Conservation (phyloP, 2,329 filamentous ascomycete species). For the Colletotrichum sp. region DNA sequence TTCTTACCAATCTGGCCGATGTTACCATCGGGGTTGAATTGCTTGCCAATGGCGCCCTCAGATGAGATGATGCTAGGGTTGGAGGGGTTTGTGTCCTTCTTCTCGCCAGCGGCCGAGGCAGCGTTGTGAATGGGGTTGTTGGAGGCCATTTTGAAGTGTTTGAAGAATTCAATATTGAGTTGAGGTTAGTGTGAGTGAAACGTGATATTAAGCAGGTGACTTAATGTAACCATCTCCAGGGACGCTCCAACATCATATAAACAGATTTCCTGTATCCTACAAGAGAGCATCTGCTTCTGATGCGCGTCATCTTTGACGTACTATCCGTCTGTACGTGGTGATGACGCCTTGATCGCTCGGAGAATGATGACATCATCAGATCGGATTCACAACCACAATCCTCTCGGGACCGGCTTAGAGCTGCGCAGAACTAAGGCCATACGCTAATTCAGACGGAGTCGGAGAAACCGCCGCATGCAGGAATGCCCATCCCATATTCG, state of each 20-base stretch:
- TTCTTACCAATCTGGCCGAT: constrained; percentile 11
- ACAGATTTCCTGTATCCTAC: neutral
- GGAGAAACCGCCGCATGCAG: neutral
- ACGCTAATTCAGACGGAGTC: neutral
- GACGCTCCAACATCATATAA: neutral
- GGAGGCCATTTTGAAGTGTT: neutral
- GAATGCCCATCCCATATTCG: neutral
- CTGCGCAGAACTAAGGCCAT: neutral
- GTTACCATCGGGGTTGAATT: constrained; percentile 17
- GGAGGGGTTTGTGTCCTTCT: constrained; percentile 7
- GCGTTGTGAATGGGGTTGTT: constrained; percentile 1
- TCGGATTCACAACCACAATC: neutral
- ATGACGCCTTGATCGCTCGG: neutral
- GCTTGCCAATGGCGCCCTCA: constrained; percentile 12
- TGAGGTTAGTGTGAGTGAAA: neutral
- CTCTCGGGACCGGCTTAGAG: neutral
- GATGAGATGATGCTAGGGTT: constrained; percentile 16
- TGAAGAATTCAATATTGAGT: neutral
- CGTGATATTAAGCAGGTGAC: neutral
- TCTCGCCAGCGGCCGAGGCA: neutral
- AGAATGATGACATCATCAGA: constrained; percentile 9
- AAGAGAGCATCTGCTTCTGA: neutral
- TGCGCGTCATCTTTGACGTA: constrained; percentile 10
- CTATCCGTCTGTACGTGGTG: neutral
- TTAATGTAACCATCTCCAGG: no score